Base-by-base conservation (phyloP, 805 yeast genomes). In the Novakomyces olei region DNA sequence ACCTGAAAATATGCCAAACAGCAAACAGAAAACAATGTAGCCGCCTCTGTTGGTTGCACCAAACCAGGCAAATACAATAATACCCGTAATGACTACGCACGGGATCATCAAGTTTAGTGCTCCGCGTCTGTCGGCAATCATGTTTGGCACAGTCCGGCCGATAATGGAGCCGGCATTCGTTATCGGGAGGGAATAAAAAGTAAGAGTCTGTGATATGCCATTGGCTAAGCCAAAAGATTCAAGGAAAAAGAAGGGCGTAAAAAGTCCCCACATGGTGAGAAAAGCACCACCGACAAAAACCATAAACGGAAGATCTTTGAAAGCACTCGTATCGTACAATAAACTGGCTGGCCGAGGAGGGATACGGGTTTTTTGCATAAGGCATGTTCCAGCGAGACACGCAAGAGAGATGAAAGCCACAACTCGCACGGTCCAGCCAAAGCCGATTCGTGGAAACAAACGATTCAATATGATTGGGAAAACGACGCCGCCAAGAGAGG, bases 361-460 rank as follows among this genome's bases (percentile, higher is more conserved):
- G n/a, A 51, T 36, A 10, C 57, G 38, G 2, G 52, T 37, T 15
- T 38, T 39, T 26, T 48, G 30, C n/a, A 45, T 29, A 5, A 46
- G 14, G 12, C 45, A 41, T 29, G 50, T 34, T 4, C 48, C 26
- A 5, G 34, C 20, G 9, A 41, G 36, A 9, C 53, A 47, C 0
- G 37, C 53, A 5, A 54, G 37, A 30, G 58, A 50, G 14, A 65
- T 44, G 39, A 67, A 58, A 0, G 65, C 66, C 30, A 65, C 47
- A 10, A 58, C 50, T 32, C 74, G 53, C 28, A 63, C 53, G 3
- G 67, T 61, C 72, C 73, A 67, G 7, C 52, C 54, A 41, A 63
- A 66, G 1, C 73, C 73, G 16, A 64, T 54, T 9, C 47, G 42
- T 5, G 41, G 37, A 32, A 60, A 55, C 30, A 65, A 45, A 14